Evolutionary conservation across 805 yeast genomes (phyloP), one percentile per base, ranked within the genome.

Genomic region (Sugiyamaella chiloensis): DNA sequence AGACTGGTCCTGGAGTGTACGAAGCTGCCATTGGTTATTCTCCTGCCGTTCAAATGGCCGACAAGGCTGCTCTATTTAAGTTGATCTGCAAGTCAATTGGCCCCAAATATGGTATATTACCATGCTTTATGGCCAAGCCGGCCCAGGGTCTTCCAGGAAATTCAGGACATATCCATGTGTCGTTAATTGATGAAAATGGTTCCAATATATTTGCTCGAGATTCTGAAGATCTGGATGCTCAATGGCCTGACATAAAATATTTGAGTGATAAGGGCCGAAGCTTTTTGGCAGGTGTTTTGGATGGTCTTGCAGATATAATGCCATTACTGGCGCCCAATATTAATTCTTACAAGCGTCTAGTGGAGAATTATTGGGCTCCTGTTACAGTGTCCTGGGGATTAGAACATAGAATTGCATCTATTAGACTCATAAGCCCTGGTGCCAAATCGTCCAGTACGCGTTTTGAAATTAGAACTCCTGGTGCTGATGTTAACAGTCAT

Each of bases 41-140:
- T 24, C 49, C 58, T 24, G 68, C 65, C 12, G 46, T 35, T 6
- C 39, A 53, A 3, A 55, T 64, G 47, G 68, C 68, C 11, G 68
- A 64, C 45, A 57, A 60, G 40, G 56, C 66, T 17, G 50, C 57
- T 5, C 47, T 64, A 36, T 64, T 64, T 57, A 64, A 64, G 46
- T 53, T 60, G 21, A 48, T 63, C 8, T 56, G 58, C 52, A 62
- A 64, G 30, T 48, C 59, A 8, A 40, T 62, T 16, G 65, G 61
- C 12, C 55, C 61, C 2, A 52, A 53, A 24, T 57, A 54, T 39
- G 53, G 51, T 5, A 47, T 64, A 11, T 46, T 63, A 21, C 68
- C 68, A n/a, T 61, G 65, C 40, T 64, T 64, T 53, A 64, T 64
- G 68, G 68, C 68, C 35, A 64, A 64, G 41, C 68, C 68, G 3